Base-by-base conservation (phyloP, 768 basidiomycete genomes). In the Strobilomyces echinocephalus region DNA sequence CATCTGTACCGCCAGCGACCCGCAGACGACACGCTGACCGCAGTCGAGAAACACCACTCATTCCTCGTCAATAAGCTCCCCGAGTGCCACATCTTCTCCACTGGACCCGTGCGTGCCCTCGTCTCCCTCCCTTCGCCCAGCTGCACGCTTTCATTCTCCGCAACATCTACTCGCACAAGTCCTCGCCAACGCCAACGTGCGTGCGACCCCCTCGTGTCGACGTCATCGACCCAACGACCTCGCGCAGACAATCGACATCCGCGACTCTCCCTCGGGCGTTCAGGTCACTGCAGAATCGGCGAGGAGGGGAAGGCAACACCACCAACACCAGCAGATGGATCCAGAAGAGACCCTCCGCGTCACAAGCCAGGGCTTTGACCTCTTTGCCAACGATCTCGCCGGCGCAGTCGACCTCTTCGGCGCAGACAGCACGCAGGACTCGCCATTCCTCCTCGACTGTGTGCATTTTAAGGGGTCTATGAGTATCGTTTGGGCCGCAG, bases 91-190 rank as follows among this genome's bases (percentile, higher is more conserved):
- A 69, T 83, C 65, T 91, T 95, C 75, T 91, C 91, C 61, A 6
- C 7, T 5, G 30, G 6, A 78, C 82, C 84, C 50, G 87, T 91
- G 66, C 57, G 84, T 81, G 10, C 43, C 15, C 31, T 26, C 49
- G 39, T 49, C 30, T 6, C 30, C 20, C 33, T 20, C 35, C 8
- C 11, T 47, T 12, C 35, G 24, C 14, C 18, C n/a, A 34, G 26
- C 48, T n/a, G 9, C 54, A 64, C 60, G 18, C 30, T 1, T 38
- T 41, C 45, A 18, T 36, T 8, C 83, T 93, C 70, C 77, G 79
- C 55, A 93, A 89, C 76, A 63, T 91, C 60, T 88, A 94, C 78
- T 94, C 92, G n/a, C 79, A 81, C 80, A 95, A 95, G 69, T 93
- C 54, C 76, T 95, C 55, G 83, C 87, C 65, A 94, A 95, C 79